Evolutionary conservation across 2,329 filamentous ascomycete genomes (phyloP), one percentile per base, ranked within the genome.

Genomic region (Arthrocladium fulminans): DNA sequence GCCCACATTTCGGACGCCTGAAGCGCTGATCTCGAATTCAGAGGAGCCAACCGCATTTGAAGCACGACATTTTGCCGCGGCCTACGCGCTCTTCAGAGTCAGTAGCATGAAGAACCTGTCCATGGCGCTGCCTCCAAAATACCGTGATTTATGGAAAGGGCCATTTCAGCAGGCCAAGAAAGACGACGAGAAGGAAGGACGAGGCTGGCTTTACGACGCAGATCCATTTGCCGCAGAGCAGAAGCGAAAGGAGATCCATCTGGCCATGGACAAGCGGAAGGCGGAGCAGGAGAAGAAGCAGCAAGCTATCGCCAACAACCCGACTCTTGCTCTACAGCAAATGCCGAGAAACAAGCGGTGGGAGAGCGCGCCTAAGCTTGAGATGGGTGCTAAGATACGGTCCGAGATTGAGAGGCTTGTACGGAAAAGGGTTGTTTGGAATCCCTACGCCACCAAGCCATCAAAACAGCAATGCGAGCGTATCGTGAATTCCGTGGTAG

Each of bases 91-190:
- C 7, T 97, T 92, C 63, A 79, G 92, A 43, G 86, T 97, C 2
- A 90, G 86, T 66, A 96, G 85, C 62, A 94, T 94, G 82, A 88
- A 89, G 67, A 97, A 97, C 63, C 80, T 96, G 59, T 88, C 95
- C 63, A 94, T 88, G 73, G 90, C 89, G 70, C 75, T 98, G 55
- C 92, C 92, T 20, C 92, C 92, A 0, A 86, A 85, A 51, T 94
- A 96, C 67, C 84, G 83, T 61, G 80, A 86, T 55, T 71, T 96
- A 35, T 98, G 92, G 92, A 94, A 94, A 63, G 79, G 79, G 4
- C 82, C 89, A 50, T 95, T 98, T 57, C 79, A 84, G 53, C 77
- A 80, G 3, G 70, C 97, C 54, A 97, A 96, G 67, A 80, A 79
- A 54, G 77, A 81, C 57, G 90, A 96, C 59, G 72, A 87, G 42